phyloP scores from a whole-genome alignment of 257 asterid species.

The Nicotiana attenuata region DNA sequence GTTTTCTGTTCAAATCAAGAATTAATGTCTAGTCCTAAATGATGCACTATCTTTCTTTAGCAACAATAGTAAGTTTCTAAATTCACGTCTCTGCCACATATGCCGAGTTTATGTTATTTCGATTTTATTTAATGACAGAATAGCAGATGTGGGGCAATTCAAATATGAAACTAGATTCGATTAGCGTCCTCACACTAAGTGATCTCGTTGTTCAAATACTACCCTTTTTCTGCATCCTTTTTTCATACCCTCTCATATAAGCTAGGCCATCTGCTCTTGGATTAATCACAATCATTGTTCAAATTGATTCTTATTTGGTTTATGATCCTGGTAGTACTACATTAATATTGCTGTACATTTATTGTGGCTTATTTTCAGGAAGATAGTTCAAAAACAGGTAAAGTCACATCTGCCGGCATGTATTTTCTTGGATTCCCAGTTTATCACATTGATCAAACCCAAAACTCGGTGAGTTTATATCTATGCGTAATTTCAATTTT shows the following conservation, averaged over 20 bases:
- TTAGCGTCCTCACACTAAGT: not conserved
- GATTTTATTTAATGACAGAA: not conserved
- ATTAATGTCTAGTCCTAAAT: not conserved
- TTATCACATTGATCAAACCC: conserved; percentile 72
- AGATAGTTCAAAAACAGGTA: conserved; percentile 86
- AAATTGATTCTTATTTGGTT: not conserved
- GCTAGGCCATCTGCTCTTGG: not conserved
- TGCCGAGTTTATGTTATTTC: not conserved
- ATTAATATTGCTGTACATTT: conserved; percentile 3
- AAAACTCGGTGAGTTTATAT: conserved; percentile 53
- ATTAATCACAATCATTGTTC: not conserved
- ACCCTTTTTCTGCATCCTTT: not conserved
- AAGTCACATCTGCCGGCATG: conserved; percentile 88
- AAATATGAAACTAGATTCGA: not conserved
- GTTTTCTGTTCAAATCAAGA: not conserved
- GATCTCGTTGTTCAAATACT: not conserved
- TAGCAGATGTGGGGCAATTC: not conserved
- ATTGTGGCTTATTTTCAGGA: conserved; percentile 40
- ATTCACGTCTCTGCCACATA: not conserved
- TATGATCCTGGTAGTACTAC: not conserved
- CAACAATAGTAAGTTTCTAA: not conserved
- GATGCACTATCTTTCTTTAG: not conserved
- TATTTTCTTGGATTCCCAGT: conserved; percentile 93
- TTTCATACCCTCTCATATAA: not conserved
- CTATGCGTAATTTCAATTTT: not conserved